phyloP scores from a whole-genome alignment of 768 basidiomycete species.

The Trametes punicea region DNA sequence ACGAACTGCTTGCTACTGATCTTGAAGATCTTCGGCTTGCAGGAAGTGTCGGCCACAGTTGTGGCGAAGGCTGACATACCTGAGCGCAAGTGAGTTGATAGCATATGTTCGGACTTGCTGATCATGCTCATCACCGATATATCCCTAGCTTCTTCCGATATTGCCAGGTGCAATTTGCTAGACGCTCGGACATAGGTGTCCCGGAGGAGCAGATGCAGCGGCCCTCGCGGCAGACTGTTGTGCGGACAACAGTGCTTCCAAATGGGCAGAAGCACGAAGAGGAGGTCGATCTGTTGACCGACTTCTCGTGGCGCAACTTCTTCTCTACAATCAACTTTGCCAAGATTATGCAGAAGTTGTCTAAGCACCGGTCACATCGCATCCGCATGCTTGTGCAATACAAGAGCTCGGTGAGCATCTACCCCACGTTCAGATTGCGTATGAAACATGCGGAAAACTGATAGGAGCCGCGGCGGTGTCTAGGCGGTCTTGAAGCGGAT shows the following conservation, averaged over 20 bases:
- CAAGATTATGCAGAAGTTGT: slow-evolving; percentile 96
- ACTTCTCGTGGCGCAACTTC: slow-evolving; percentile 98
- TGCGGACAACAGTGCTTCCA: slow-evolving; percentile 55
- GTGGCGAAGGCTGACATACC: slow-evolving; percentile 86
- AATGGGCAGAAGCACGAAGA: slow-evolving; percentile 78
- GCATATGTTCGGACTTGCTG: not conserved
- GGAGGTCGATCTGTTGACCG: slow-evolving; percentile 88
- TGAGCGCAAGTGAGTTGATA: slow-evolving; percentile 68
- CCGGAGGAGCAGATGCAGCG: slow-evolving; percentile 58
- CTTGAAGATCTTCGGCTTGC: slow-evolving; percentile 97
- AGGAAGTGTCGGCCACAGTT: slow-evolving; percentile 82
- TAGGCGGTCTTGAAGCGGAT: slow-evolving; percentile 96
- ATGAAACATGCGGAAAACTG: not conserved
- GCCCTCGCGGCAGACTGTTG: slow-evolving; percentile 54
- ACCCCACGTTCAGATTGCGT: not conserved
- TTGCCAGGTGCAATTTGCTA: slow-evolving; percentile 77
- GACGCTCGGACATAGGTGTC: slow-evolving; percentile 51
- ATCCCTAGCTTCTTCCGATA: slow-evolving; percentile 88
- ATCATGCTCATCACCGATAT: not conserved
- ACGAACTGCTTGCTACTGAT: slow-evolving; percentile 92
- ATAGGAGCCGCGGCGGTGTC: not conserved
- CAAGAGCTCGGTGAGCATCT: slow-evolving; percentile 82
- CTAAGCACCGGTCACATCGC: slow-evolving; percentile 90
- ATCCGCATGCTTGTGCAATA: slow-evolving; percentile 97
- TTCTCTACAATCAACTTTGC: slow-evolving; percentile 97